Conservation (phyloP, 2,329 filamentous ascomycete species). For the Aspergillus fructus region DNA sequence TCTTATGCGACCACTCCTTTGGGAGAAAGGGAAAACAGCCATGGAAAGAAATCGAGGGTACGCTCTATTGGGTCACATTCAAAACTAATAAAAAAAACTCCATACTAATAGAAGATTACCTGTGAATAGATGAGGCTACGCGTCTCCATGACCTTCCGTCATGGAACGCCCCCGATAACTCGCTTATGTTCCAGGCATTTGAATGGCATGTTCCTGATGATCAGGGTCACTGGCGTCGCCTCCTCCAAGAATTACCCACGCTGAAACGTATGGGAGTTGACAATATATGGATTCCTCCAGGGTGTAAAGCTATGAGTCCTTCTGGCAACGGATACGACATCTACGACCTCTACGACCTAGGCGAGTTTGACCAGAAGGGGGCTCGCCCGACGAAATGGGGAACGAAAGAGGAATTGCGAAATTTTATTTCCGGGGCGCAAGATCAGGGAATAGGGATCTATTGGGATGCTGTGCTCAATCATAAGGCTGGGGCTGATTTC, state of each 20-base stretch:
- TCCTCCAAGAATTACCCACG: slow-evolving; percentile 52
- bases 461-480: slow-evolving; percentile 72
- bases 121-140: slow-evolving; percentile 22
- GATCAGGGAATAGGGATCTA: slow-evolving; percentile 58
- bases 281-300: slow-evolving; percentile 68
- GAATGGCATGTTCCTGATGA: slow-evolving; percentile 70
- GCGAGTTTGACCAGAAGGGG: slow-evolving; percentile 72
- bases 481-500: slow-evolving; percentile 67
- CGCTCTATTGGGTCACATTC: neutral
- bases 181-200: slow-evolving; percentile 66
- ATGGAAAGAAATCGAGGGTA: slow-evolving; percentile 28
- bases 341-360: slow-evolving; percentile 69
- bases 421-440: slow-evolving; percentile 53
- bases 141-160: slow-evolving; percentile 27
- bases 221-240: slow-evolving; percentile 60
- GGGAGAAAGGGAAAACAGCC: slow-evolving; percentile 14
- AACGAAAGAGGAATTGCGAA: slow-evolving; percentile 58
- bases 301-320: slow-evolving; percentile 64
- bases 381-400: slow-evolving; percentile 67
- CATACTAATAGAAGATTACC: neutral
- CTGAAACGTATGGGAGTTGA: slow-evolving; percentile 62
- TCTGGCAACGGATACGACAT: slow-evolving; percentile 67
- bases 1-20: slow-evolving; percentile 12
- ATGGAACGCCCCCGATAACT: slow-evolving; percentile 35
- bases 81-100: neutral